Percentiles rank a stretch among this genome's conserved stretches.
Conservation (phyloP, 441 rosid genomes). For the Geranium incanum region DNA sequence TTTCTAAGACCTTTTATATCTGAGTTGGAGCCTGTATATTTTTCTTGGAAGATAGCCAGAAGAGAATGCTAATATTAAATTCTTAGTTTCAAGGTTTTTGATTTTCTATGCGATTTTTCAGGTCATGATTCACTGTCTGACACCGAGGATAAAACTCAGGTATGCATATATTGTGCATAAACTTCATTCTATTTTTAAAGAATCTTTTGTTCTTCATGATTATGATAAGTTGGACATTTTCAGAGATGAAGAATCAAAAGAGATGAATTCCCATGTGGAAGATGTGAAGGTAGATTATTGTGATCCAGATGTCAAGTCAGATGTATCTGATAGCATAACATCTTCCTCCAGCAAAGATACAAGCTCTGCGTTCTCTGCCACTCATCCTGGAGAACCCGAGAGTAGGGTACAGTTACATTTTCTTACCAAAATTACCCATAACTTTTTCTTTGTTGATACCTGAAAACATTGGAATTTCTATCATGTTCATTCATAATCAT, state of each 20-base stretch:
- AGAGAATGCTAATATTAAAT: background rate
- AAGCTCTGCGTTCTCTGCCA: conserved; percentile 17
- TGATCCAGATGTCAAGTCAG: conserved; percentile 31
- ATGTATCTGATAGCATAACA: conserved; percentile 25
- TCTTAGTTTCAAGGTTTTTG: conserved; percentile 2
- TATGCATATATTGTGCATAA: conserved; percentile 16
- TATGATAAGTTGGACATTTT: conserved; percentile 8
- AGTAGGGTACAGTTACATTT: conserved; percentile 26
- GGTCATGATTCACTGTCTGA: conserved; percentile 46
- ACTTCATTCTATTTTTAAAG: background rate
- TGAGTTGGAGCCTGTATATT: background rate
- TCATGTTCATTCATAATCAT: background rate
- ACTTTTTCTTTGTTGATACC: background rate
- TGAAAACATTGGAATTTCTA: background rate
- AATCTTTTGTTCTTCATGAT: conserved; percentile 6
- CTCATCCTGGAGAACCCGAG: conserved; percentile 24
- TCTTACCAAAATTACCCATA: background rate
- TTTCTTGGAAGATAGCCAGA: background rate
- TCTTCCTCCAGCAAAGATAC: conserved; percentile 29
- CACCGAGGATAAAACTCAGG: conserved; percentile 44
- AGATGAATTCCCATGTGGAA: conserved; percentile 22
- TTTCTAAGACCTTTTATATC: background rate
- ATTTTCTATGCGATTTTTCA: conserved; percentile 23
- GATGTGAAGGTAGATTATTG: conserved; percentile 21
- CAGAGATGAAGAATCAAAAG: conserved; percentile 38